A percentile compares a stretch with the other conserved stretches of the same genome.
Evolutionary conservation across 2,329 filamentous ascomycete genomes (phyloP).

Genomic region (Metarhizium rileyi): DNA sequence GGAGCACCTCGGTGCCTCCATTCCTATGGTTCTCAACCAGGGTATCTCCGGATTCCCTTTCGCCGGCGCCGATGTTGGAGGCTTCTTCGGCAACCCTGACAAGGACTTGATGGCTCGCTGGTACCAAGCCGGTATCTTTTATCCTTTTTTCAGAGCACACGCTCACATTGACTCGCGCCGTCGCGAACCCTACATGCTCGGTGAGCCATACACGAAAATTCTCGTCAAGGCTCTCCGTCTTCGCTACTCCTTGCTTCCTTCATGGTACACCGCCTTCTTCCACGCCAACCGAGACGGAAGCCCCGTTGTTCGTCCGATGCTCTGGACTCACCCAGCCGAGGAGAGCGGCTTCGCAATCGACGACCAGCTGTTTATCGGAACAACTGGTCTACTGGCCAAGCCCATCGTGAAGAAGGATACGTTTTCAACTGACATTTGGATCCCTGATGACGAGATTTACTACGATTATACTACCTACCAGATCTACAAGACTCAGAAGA

Average conservation of each 20-base stretch:
- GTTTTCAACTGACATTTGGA: constrained; percentile 66
- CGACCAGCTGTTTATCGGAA: constrained; percentile 86
- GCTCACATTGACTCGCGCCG: constrained; percentile 94
- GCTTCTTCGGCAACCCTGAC: constrained; percentile 95
- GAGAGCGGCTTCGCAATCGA: constrained; percentile 84
- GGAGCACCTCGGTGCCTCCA: constrained; percentile 78
- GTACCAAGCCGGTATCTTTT: constrained; percentile 96
- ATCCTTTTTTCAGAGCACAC: constrained; percentile 95
- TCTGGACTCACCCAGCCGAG: constrained; percentile 80
- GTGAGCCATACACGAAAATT: constrained; percentile 76
- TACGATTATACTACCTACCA: constrained; percentile 93
- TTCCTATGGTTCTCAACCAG: constrained; percentile 90
- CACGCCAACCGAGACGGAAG: constrained; percentile 73
- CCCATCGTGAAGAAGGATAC: constrained; percentile 74
- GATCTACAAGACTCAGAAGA: constrained; percentile 57
- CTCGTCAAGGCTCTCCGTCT: constrained; percentile 81
- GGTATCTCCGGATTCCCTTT: constrained; percentile 92
- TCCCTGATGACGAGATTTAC: constrained; percentile 82
- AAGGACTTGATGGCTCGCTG: constrained; percentile 86
- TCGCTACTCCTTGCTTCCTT: constrained; percentile 79
- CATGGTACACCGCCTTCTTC: constrained; percentile 97
- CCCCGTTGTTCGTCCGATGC: constrained; percentile 85
- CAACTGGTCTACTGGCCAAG: constrained; percentile 84
- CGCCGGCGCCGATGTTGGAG: constrained; percentile 88
- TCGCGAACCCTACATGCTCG: constrained; percentile 82